phyloP scores from a whole-genome alignment of 805 yeast genomes.

The Blastobotrys mokoenaii region DNA sequence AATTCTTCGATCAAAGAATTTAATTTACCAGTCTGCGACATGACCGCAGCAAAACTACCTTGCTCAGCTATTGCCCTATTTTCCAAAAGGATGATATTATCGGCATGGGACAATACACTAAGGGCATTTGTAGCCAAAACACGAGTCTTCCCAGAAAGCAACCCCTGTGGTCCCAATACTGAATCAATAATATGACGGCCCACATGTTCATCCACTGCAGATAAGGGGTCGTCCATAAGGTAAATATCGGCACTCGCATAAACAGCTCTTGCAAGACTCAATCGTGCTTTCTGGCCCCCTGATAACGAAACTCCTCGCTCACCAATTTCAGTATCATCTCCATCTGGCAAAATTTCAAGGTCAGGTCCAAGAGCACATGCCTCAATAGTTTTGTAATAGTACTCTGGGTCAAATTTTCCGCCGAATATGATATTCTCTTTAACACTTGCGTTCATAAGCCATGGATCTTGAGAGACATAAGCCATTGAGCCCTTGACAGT shows the following conservation, averaged over 20 bases:
- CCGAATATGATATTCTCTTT: conserved; percentile 90
- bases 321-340: conserved; percentile 89
- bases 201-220: conserved; percentile 98
- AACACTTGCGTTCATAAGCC: conserved; percentile 88
- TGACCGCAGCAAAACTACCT: conserved; percentile 54
- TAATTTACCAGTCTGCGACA: conserved; percentile 17
- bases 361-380: conserved; percentile 87
- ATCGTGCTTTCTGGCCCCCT: conserved; percentile 97
- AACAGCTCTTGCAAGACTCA: conserved; percentile 91
- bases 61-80: conserved; percentile 38
- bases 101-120: conserved; percentile 65
- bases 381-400: conserved; percentile 69
- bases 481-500: conserved; percentile 64
- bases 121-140: conserved; percentile 77
- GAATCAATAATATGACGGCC: conserved; percentile 76
- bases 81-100: conserved; percentile 54
- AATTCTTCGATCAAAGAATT: conserved; percentile 16
- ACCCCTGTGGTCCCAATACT: conserved; percentile 60
- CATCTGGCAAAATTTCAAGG: conserved; percentile 71
- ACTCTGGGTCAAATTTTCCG: conserved; percentile 68
- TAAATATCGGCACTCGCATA: conserved; percentile 90
- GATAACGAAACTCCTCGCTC: conserved; percentile 94
- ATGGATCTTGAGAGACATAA: conserved; percentile 79
- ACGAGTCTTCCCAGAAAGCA: conserved; percentile 60
- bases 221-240: conserved; percentile 81